phyloP scores from a whole-genome alignment of 306 rosid species.

The Comarum palustre region DNA sequence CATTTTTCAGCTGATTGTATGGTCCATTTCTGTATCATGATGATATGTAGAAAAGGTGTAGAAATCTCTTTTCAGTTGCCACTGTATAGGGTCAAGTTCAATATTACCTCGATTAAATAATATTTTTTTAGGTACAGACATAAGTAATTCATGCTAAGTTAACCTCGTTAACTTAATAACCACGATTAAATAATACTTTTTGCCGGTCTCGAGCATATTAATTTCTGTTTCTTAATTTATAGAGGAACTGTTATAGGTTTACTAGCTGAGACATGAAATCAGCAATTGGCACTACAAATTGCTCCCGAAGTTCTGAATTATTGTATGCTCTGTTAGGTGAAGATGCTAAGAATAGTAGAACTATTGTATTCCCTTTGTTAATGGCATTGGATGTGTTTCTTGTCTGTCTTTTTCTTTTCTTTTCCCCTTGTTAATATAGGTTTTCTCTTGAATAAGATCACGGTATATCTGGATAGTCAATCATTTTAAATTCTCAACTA shows the following conservation, averaged over 20 bases:
- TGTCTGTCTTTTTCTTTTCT: not conserved
- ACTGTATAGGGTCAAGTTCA: not conserved
- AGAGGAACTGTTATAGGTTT: not conserved
- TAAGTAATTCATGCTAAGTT: too few species aligned
- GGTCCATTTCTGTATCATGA: not conserved
- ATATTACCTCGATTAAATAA: too few species aligned
- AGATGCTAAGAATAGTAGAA: not conserved
- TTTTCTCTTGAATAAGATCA: not conserved
- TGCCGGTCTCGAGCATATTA: too few species aligned
- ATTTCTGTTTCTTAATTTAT: too few species aligned
- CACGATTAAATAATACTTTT: too few species aligned
- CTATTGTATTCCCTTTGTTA: not conserved
- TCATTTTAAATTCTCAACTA: not conserved
- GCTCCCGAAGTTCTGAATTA: not conserved
- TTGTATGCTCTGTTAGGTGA: not conserved
- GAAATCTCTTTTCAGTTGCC: not conserved
- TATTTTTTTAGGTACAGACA: too few species aligned
- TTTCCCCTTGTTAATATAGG: too few species aligned
- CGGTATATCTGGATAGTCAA: slow-evolving; percentile 2
- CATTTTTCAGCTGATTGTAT: not conserved
- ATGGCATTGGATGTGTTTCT: not conserved
- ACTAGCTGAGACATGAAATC: not conserved
- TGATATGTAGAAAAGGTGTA: not conserved
- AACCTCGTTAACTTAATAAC: too few species aligned
- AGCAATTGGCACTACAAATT: not conserved